Evolutionary conservation across 306 rosid genomes (phyloP), one percentile per base, ranked within the genome.

Genomic region (Cicer judaicum): DNA sequence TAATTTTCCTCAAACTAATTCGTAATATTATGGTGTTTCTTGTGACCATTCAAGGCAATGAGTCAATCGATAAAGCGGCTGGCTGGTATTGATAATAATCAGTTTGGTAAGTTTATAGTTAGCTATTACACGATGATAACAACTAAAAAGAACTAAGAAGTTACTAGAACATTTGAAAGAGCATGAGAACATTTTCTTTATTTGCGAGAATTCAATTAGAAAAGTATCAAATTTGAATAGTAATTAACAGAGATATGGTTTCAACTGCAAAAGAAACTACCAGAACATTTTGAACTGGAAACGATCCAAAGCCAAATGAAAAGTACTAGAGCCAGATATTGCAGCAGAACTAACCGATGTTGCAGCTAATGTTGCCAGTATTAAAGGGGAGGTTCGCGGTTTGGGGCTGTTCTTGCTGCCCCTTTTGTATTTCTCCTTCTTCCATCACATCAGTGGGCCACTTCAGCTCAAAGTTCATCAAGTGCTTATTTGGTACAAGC

Each of bases 401-500:
- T 29, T 29, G 36, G 36, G 36, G 36, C 36, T 29, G 36, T 29
- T 29, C 36, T 29, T 29, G 36, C 36, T 29, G 36, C 36, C 1
- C 36, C 5, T 29, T 3, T 29, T 29, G 36, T 29, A 29, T 29
- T 29, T 29, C 36, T 29, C 36, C 36, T 42, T 42, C 10, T 8
- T 14, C 56, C 14, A 50, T 8, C 7, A 14, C 56, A 5, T 50
- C 10, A 7, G 21, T 50, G 21, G 18, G 19, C 50, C 50, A 46
- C 50, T 46, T 46, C 50, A 46, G 29, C 6, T 36, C 9, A 77
- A 77, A 77, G 29, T 12, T 47, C 70, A 77, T 36, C 19, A 19
- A 49, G 39, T 9, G 54, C 68, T 29, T 43, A 4, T 75, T 61
- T 46, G 9, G 50, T 12, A 8, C 66, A 54, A 43, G 14, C 7